Evolutionary conservation across 257 asterid genomes (phyloP).

Genomic region (Solanum tarijense): DNA sequence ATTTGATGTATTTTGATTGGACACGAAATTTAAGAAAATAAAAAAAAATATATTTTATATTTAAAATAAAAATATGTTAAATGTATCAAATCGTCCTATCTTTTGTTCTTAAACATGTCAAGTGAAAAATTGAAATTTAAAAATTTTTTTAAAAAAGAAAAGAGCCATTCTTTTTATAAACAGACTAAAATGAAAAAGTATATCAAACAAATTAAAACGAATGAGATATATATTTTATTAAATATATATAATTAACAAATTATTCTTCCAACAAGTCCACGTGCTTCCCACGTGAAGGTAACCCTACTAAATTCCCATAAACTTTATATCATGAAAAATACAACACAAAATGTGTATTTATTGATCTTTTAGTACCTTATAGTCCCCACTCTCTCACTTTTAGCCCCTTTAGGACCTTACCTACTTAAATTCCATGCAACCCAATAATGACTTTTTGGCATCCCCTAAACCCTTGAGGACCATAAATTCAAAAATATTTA

Average conservation of each 20-base stretch:
- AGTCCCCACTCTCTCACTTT: background rate
- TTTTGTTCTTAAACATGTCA: no score
- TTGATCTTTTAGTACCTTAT: background rate
- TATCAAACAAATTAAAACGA: no score
- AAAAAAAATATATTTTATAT: no score
- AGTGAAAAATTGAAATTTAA: fast-evolving
- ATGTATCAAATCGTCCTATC: no score
- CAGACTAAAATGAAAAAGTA: no score
- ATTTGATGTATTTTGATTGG: no score
- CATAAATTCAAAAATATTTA: background rate
- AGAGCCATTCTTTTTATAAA: no score
- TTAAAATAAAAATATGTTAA: no score
- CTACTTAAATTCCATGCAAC: background rate
- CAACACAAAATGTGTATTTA: background rate
- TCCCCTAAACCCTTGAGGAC: background rate
- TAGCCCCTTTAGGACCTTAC: background rate
- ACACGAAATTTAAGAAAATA: no score
- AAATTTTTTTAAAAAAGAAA: no score
- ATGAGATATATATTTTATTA: no score
- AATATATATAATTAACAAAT: background rate
- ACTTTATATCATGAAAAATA: background rate
- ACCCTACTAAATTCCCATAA: constrained; percentile 1
- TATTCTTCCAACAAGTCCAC: background rate
- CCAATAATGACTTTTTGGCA: background rate
- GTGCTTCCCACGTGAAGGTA: constrained; percentile 23